Base-by-base conservation (phyloP, 2,329 filamentous ascomycete genomes). In the Dothiorella sarmentorum region DNA sequence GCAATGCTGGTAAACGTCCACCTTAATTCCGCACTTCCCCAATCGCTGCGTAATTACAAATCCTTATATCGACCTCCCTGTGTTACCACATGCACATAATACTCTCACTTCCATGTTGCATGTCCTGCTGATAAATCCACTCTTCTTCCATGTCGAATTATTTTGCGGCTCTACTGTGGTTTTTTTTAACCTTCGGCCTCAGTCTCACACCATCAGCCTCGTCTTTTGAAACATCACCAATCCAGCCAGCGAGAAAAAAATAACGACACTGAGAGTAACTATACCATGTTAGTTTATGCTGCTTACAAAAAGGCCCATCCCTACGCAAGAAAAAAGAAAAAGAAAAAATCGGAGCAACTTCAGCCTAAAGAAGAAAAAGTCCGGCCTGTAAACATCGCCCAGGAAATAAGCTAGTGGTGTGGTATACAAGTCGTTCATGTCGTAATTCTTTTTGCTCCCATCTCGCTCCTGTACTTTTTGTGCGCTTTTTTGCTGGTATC, bases 391-490 rank as follows among this genome's bases (percentile, higher is more conserved):
- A 17, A 26, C 24, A n/a, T 45, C 43, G 43, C 26, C 26, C 26
- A 45, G 43, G 31, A 38, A 42, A 22, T 37, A 31, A 52, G 33
- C 47, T 53, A 53, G 17, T 29, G 13, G 17, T 40, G 35, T 53
- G 24, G 49, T 53, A 53, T 53, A 53, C 38, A 56, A 56, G 40
- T 44, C 52, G 29, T 56, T n/a, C 35, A 38, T 24, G 26, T 56
- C 52, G 20, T 56, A 10, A 33, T 51, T 18, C 40, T 56, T 56
- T 20, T 44, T 17, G 15, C 15, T 20, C 18, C 31, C 11, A 20
- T 17, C 11, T 29, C 31, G 17, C 27, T n/a, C 10, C n/a, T n/a
- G n/a, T n/a, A n/a, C 20, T 24, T 15, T 17, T 38, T 17, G 22
- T 40, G 15, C 11, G 7, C 40, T 43, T 22, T 43, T 22, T n/a